Evolutionary conservation across 805 yeast species (phyloP).

Genomic region (Teunomyces panamensis): DNA sequence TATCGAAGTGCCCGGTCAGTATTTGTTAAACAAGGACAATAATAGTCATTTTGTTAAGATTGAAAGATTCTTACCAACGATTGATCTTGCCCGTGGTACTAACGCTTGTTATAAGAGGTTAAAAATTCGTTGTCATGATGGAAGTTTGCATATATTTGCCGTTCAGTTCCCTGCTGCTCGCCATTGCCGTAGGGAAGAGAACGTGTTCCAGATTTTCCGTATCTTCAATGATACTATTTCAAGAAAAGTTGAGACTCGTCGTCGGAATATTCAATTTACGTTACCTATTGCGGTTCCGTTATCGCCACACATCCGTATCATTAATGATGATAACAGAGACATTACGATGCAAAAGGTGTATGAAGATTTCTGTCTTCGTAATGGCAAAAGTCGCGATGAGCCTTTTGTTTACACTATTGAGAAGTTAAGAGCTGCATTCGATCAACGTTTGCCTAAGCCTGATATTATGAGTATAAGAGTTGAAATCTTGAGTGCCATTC

Average conservation of each 20-base stretch:
- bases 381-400: slow-evolving; percentile 77
- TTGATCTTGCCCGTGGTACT: slow-evolving; percentile 85
- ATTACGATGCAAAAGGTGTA: slow-evolving; percentile 78
- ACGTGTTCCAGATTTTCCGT: slow-evolving; percentile 87
- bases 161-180: slow-evolving; percentile 98
- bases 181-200: slow-evolving; percentile 94
- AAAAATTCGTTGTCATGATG: slow-evolving; percentile 90
- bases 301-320: slow-evolving; percentile 89
- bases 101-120: slow-evolving; percentile 87
- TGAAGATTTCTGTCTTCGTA: slow-evolving; percentile 78
- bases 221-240: slow-evolving; percentile 79
- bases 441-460: slow-evolving; percentile 90
- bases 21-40: slow-evolving; percentile 80
- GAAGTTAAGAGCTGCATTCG: slow-evolving; percentile 87
- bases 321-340: slow-evolving; percentile 77
- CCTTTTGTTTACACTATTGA: slow-evolving; percentile 85
- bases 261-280: slow-evolving; percentile 80
- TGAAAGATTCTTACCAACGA: slow-evolving; percentile 85
- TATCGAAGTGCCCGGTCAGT: slow-evolving; percentile 96
- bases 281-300: slow-evolving; percentile 90
- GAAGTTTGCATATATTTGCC: slow-evolving; percentile 86
- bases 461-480: slow-evolving; percentile 85
- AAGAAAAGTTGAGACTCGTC: slow-evolving; percentile 82
- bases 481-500: slow-evolving; percentile 88
- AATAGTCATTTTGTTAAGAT: slow-evolving; percentile 90